Percentiles rank a stretch among this genome's conserved stretches.
These are phyloP conservation scores for Lecanicillium sp. DNA, from an alignment of 2,329 filamentous ascomycete genomes.

Conservation along the genomic window DNA sequence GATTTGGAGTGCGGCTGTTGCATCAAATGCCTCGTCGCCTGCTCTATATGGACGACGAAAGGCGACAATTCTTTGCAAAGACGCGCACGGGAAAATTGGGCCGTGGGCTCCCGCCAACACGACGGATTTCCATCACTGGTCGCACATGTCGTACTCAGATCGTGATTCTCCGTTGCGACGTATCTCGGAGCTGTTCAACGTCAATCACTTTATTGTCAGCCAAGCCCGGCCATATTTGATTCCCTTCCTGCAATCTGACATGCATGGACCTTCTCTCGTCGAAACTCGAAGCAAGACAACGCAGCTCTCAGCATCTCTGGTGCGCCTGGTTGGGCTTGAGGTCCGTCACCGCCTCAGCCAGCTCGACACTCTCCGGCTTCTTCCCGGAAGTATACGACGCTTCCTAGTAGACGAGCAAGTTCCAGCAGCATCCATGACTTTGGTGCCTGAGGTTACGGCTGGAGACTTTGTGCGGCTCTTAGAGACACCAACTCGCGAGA, in stretches of 20 bases:
- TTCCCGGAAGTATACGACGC: slow-evolving; percentile 64
- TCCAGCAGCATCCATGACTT: slow-evolving; percentile 68
- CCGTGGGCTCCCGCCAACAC: slow-evolving; percentile 65
- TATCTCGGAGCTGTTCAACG: slow-evolving; percentile 79
- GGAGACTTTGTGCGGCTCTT: slow-evolving; percentile 71
- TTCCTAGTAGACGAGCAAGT: slow-evolving; percentile 80
- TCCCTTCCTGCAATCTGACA: slow-evolving; percentile 75
- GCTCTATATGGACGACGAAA: slow-evolving; percentile 60
- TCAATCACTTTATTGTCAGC: slow-evolving; percentile 92
- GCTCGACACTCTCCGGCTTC: slow-evolving; percentile 67
- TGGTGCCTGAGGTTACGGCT: slow-evolving; percentile 72
- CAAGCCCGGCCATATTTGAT: slow-evolving; percentile 87
- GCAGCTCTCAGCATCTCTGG: slow-evolving; percentile 51
- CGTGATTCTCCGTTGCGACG: slow-evolving; percentile 60
- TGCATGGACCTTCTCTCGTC: slow-evolving; percentile 65
- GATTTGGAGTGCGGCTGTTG: slow-evolving; percentile 73
- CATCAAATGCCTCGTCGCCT: slow-evolving; percentile 63
- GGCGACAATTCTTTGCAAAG: slow-evolving; percentile 68
- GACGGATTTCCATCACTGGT: slow-evolving; percentile 61
- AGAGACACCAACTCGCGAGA: slow-evolving; percentile 72
- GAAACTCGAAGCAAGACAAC: slow-evolving; percentile 53
- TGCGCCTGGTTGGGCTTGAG: slow-evolving; percentile 68
- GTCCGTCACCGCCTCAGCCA: slow-evolving; percentile 75
- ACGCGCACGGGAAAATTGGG: slow-evolving; percentile 63
- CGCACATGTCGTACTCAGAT: slow-evolving; percentile 58